Conservation (phyloP, 192 early-diverging fungal genomes). For the Radiomyces spectabilis region DNA sequence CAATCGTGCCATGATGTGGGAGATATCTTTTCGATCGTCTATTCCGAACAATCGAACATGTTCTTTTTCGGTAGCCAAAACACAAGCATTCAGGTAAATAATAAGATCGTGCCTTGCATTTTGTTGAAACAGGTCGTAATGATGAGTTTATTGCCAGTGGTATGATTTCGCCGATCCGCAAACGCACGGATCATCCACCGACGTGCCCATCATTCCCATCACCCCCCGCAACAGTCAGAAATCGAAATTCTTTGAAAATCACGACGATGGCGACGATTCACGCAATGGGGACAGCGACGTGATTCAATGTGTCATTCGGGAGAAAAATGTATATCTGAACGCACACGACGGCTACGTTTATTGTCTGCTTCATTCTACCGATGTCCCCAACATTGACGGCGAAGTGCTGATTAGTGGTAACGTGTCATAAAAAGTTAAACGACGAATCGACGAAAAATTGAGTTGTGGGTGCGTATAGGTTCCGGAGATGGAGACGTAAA, state of each 20-base stretch:
- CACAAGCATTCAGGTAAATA: slow-evolving; percentile 63
- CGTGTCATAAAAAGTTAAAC: no score
- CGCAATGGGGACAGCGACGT: slow-evolving; percentile 41
- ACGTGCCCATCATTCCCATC: slow-evolving; percentile 9
- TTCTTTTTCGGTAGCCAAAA: slow-evolving; percentile 73
- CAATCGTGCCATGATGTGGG: slow-evolving; percentile 67
- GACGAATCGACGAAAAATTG: no score
- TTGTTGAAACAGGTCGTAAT: slow-evolving; percentile 20
- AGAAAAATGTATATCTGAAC: slow-evolving; percentile 42
- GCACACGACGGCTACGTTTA: slow-evolving; percentile 75
- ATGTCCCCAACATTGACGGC: slow-evolving; percentile 41
- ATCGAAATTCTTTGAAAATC: slow-evolving; percentile 22
- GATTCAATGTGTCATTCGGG: slow-evolving; percentile 52
- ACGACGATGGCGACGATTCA: slow-evolving; percentile 3
- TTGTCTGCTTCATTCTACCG: slow-evolving; percentile 41
- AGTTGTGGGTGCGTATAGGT: no score
- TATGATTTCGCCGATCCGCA: slow-evolving; percentile 29
- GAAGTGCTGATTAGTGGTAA: slow-evolving; percentile 44
- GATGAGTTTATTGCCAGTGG: slow-evolving; percentile 14
- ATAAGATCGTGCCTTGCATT: neutral
- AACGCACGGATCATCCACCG: slow-evolving; percentile 1
- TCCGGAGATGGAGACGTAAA: slow-evolving; percentile 66
- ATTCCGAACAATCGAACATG: slow-evolving; percentile 39
- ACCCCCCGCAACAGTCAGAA: slow-evolving; percentile 15
- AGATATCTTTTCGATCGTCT: slow-evolving; percentile 59